Conservation (phyloP, 495 filamentous ascomycete species). For the Rhypophila decipiens region DNA sequence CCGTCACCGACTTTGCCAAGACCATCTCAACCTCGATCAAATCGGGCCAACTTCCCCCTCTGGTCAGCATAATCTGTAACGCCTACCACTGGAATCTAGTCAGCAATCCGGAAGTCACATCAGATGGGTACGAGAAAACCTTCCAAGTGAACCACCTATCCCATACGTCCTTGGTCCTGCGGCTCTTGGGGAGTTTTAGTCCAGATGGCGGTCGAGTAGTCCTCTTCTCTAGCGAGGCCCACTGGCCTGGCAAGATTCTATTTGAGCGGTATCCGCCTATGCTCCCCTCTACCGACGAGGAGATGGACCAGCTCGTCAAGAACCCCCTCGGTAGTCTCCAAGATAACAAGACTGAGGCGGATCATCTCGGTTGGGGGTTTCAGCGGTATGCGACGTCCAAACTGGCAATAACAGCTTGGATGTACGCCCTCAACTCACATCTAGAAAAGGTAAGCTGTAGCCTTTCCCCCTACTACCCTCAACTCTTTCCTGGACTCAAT, state of each 20-base stretch:
- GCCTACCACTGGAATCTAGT: slow-evolving; percentile 38
- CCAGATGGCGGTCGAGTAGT: slow-evolving; percentile 33
- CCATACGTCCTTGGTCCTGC: slow-evolving; percentile 38
- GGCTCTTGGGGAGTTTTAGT: slow-evolving; percentile 37
- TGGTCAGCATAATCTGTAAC: slow-evolving; percentile 39
- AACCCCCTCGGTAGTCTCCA: no score
- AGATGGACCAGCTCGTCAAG: slow-evolving; percentile 17
- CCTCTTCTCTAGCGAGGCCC: slow-evolving; percentile 34
- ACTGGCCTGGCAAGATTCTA: slow-evolving; percentile 35
- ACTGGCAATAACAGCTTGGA: slow-evolving; percentile 37
- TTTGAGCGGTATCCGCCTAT: slow-evolving; percentile 27
- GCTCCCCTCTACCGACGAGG: slow-evolving; percentile 22
- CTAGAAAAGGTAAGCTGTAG: slow-evolving; percentile 39
- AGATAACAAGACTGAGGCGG: slow-evolving; percentile 5
- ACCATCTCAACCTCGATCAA: slow-evolving; percentile 21
- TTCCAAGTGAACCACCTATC: slow-evolving; percentile 41
- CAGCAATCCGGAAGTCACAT: slow-evolving; percentile 28
- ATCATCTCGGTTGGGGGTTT: slow-evolving; percentile 36
- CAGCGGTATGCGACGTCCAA: slow-evolving; percentile 40
- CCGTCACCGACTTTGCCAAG: slow-evolving; percentile 32
- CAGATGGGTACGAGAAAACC: slow-evolving; percentile 37
- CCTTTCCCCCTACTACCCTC: background rate
- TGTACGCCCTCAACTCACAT: slow-evolving; percentile 36
- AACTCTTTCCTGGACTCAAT: background rate
- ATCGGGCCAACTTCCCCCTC: slow-evolving; percentile 26